Conservation (phyloP, 1,284 basidiomycete species). For the Tremellales sp. region DNA sequence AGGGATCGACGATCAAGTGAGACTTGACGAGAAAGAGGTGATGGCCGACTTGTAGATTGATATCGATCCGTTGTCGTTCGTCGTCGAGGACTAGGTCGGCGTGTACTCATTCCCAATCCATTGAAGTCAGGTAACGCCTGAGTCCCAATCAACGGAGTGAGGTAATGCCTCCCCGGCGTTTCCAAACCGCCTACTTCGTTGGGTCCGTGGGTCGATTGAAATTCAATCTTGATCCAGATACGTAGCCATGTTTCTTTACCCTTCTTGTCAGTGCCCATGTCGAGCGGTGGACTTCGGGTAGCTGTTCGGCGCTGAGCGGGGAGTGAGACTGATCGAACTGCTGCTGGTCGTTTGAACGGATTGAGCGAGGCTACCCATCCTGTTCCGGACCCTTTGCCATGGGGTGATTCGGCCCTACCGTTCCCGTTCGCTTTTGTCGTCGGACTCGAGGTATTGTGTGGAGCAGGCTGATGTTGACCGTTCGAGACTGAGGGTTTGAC, state of each 20-base stretch:
- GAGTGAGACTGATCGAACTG: constrained; percentile 17
- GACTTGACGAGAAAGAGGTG: background rate
- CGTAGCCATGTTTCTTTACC: constrained; percentile 6
- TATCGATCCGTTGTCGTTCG: background rate
- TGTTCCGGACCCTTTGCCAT: background rate
- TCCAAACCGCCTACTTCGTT: constrained; percentile 2
- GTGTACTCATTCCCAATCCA: background rate
- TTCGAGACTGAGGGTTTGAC: constrained; percentile 4
- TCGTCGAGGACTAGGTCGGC: background rate
- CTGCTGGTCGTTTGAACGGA: constrained; percentile 1
- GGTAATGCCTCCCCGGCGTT: constrained; percentile 9
- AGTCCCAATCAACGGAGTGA: constrained; percentile 1
- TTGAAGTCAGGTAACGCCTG: background rate
- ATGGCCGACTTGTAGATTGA: background rate
- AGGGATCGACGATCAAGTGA: background rate
- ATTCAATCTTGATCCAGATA: constrained; percentile 23
- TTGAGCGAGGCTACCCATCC: constrained; percentile 16
- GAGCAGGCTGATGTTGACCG: background rate
- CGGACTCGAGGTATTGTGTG: background rate
- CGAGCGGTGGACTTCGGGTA: constrained; percentile 1
- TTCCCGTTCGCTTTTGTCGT: constrained; percentile 5
- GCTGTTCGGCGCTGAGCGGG: constrained; percentile 18
- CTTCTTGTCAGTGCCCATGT: constrained; percentile 1
- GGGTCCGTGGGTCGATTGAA: constrained; percentile 5
- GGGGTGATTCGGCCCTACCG: background rate